These are phyloP conservation scores for Zalerion maritima DNA, from an alignment of 495 filamentous ascomycete species.

Conservation along the genomic window DNA sequence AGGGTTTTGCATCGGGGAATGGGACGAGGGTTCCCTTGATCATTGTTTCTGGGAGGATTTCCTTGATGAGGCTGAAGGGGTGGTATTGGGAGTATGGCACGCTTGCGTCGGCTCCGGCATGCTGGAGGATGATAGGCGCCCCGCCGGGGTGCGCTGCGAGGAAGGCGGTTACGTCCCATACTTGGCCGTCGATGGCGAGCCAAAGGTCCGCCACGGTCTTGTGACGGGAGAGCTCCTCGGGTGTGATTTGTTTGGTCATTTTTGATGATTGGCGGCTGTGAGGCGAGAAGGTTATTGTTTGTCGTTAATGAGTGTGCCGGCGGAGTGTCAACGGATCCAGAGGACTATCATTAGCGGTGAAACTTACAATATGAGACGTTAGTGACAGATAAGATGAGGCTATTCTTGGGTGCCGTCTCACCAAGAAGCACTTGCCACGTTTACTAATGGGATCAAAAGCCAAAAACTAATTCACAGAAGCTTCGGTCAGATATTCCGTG, in stretches of 20 bases:
- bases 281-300: too few species aligned
- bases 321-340: too few species aligned
- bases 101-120: constrained; percentile 62
- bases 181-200: constrained; percentile 57
- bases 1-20: constrained; percentile 10
- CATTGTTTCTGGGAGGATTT: constrained; percentile 36
- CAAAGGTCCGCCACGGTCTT: constrained; percentile 52
- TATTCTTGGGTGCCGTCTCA: too few species aligned
- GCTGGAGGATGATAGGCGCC: constrained; percentile 41
- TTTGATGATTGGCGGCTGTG: too few species aligned
- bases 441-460: too few species aligned
- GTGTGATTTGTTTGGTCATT: constrained; percentile 6
- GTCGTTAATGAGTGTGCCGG: too few species aligned
- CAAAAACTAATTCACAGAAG: too few species aligned
- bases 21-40: constrained; percentile 43
- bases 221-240: constrained; percentile 38
- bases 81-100: constrained; percentile 54
- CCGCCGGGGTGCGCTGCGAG: constrained; percentile 51
- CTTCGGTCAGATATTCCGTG: too few species aligned
- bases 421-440: too few species aligned
- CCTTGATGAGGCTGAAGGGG: constrained; percentile 42
- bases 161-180: constrained; percentile 65
- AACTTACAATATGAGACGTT: too few species aligned
- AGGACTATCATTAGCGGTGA: too few species aligned
- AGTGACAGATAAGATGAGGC: too few species aligned